Conservation (phyloP, 2,329 filamentous ascomycete species). For the Colletotrichum eleusines region DNA sequence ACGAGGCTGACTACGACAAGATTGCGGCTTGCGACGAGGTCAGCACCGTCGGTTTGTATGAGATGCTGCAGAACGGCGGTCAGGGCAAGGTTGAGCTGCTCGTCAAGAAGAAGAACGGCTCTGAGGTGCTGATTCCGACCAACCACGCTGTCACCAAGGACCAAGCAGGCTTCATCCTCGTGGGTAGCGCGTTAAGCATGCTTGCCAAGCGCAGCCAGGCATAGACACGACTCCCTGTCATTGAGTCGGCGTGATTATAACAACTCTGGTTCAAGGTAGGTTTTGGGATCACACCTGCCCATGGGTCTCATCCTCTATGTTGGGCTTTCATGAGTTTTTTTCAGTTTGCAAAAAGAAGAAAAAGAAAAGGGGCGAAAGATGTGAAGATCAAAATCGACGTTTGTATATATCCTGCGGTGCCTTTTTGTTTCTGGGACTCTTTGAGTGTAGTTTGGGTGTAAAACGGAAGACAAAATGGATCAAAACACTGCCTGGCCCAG, state of each 20-base stretch:
- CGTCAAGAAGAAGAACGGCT: slow-evolving; percentile 73
- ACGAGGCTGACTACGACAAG: slow-evolving; percentile 88
- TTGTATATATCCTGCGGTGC: slow-evolving; percentile 23
- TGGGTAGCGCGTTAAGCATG: slow-evolving; percentile 93
- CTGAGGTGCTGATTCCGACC: slow-evolving; percentile 78
- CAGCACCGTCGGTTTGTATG: slow-evolving; percentile 83
- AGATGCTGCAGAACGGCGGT: slow-evolving; percentile 84
- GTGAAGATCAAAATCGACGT: slow-evolving; percentile 25
- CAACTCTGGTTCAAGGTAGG: background rate
- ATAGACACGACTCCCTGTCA: background rate
- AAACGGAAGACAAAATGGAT: slow-evolving; percentile 3
- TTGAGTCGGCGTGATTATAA: background rate
- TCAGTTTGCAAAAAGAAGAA: background rate
- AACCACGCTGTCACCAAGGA: slow-evolving; percentile 90
- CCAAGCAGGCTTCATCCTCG: slow-evolving; percentile 91
- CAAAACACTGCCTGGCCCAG: background rate
- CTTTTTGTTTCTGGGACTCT: slow-evolving; percentile 9
- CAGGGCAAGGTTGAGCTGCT: slow-evolving; percentile 78
- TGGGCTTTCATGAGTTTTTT: slow-evolving; percentile 2
- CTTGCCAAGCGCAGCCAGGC: slow-evolving; percentile 70
- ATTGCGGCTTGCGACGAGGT: slow-evolving; percentile 88
- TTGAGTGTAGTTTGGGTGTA: background rate
- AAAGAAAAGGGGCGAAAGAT: slow-evolving; percentile 12
- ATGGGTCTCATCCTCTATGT: background rate
- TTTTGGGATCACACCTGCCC: background rate